Base-by-base conservation (phyloP, 257 asterid genomes). In the Craterostigma plantagineum region DNA sequence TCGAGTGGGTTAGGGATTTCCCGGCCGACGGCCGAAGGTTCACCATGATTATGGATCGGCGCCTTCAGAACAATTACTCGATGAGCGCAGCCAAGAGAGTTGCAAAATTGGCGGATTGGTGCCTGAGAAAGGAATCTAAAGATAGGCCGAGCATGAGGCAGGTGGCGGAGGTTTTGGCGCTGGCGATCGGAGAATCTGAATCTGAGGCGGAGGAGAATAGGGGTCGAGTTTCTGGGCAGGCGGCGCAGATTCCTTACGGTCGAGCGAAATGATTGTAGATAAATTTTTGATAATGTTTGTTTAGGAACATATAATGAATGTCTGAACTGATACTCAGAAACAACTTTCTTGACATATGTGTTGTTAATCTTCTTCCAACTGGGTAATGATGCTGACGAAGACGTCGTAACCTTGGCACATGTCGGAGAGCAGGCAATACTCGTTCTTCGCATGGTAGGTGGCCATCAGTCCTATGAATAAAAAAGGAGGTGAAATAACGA, bases 361-460 rank as follows among this genome's bases (percentile, higher is more conserved):
- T 23, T 23, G 2, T 23, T 23, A 2, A 2, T 23, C 2, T 6
- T 73, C 86, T 72, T 87, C 95, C 53, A 87, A 52, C 75, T 78
- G 95, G 0, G 86, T 54, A 18, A 87, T 70, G 59, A 87, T 55
- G 42, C 92, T 71, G 44, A 63, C 77, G 49, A 87, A 87, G 54
- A 87, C 92, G 9, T 66, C 57, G 55, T 78, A 82, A 44, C 98
- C 98, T 53, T 82, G 92, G 75, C 79, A 70, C 92, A 87, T 82
- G 61, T 87, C 98, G 1, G 95, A 62, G 10, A 87, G 72, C 46
- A 82, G 92, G 73, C 98, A 87, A 45, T 81, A 87, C 73, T 87
- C 97, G 38, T 87, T 87, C 68, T 71, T 79, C 14, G 95, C 95
- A 70, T 87, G 97, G 69, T 82, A 87, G 15, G 97, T 87, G 4